phyloP scores from a whole-genome alignment of 1,139 yeast species.

The Scheffersomyces insectosa region DNA sequence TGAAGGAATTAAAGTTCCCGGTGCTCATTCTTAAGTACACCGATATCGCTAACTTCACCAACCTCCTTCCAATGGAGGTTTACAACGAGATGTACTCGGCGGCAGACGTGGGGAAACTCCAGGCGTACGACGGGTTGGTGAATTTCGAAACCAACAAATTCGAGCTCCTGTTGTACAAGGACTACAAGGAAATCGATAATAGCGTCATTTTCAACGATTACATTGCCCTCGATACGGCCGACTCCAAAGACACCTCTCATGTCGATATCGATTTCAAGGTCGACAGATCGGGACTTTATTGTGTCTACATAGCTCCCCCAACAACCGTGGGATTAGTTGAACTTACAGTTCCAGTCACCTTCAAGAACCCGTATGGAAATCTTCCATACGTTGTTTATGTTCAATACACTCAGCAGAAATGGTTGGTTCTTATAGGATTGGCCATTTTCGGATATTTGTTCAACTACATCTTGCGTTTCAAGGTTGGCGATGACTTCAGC shows the following conservation, averaged over 20 bases:
- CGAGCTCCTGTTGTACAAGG: constrained; percentile 4
- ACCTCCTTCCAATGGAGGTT: constrained; percentile 20
- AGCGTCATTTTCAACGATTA: constrained; percentile 9
- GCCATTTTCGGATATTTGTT: constrained; percentile 24
- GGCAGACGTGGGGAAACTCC: constrained; percentile 7
- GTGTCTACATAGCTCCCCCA: constrained; percentile 35
- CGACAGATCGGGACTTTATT: constrained; percentile 31
- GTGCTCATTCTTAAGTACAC: constrained; percentile 25
- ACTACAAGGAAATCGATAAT: constrained; percentile 4
- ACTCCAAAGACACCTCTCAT: constrained; percentile 5
- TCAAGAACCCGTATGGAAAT: constrained; percentile 30
- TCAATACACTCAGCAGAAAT: constrained; percentile 19
- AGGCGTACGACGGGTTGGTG: constrained; percentile 13
- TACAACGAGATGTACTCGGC: constrained; percentile 12
- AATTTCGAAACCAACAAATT: constrained; percentile 9
- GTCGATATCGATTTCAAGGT: constrained; percentile 15
- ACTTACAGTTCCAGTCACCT: constrained; percentile 20
- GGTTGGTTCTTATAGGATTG: constrained; percentile 17
- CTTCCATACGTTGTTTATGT: constrained; percentile 21
- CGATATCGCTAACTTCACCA: constrained; percentile 23
- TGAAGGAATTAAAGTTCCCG: constrained; percentile 17
- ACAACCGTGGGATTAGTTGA: constrained; percentile 8
- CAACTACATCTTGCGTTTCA: constrained; percentile 27
- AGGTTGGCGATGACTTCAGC: constrained; percentile 30
- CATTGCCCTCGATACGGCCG: constrained; percentile 5